Base-by-base conservation (phyloP, 192 early-diverging fungal genomes). In the Gaertneriomyces semiglobifer region DNA sequence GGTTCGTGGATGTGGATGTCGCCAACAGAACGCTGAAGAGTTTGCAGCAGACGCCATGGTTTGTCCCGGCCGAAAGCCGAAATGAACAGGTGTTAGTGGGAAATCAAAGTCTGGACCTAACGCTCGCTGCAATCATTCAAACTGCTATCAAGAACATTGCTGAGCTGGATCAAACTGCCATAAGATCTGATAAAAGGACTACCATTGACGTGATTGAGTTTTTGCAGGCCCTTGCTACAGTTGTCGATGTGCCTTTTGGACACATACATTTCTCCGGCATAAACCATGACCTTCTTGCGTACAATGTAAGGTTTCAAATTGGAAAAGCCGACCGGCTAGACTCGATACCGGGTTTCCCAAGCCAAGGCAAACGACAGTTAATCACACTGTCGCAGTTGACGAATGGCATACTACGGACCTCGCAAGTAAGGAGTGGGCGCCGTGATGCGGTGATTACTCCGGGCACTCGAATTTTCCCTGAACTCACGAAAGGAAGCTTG, bases 401-500 rank as follows among this genome's bases (percentile, higher is more conserved):
- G 18, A 84, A 81, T 47, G 72, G 77, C 4, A 61, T 69, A 6
- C 53, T 79, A 16, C 41, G 77, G 14, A 69, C 44, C 53, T 33
- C 25, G 25, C 25, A 33, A 33, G 25, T 33, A 33, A 33, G 25
- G 25, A 33, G 25, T 33, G 25, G 25, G 25, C 25, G 25, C 25
- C 25, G 25, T 33, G 44, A 33, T 25, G 62, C 74, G 4, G 69
- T 75, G 44, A 87, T 91, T 40, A 88, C 88, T 3, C 88, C 88
- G 65, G 86, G 88, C 3, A 72, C 84, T 63, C 74, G 89, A 6
- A 67, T 77, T 33, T 78, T 91, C 63, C 89, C 89, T 7, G 14
- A 76, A 44, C 25, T 84, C 44, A 71, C 61, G n/a, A 60, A 62
- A 20, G 78, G 76, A 5, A 74, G 63, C 0, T 62, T 86, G 38